Conservation (phyloP, 2,329 filamentous ascomycete species). For the Cadophora sp. region DNA sequence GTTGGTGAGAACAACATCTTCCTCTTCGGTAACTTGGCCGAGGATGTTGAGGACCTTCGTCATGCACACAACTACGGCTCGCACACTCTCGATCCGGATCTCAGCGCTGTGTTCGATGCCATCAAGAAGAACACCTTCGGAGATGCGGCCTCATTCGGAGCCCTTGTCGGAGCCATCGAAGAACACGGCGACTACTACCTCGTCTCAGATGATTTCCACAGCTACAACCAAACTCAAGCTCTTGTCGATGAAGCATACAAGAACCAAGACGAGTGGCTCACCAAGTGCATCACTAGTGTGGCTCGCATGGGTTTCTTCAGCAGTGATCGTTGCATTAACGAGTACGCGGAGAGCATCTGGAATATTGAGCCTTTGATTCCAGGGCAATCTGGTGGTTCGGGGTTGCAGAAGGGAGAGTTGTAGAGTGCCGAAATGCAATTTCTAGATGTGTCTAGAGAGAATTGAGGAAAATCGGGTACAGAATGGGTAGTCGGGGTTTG, state of each 20-base stretch:
- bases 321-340: conserved; percentile 92
- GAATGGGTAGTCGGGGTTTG: not conserved
- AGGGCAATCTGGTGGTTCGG: conserved; percentile 28
- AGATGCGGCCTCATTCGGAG: conserved; percentile 77
- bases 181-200: conserved; percentile 98
- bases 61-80: conserved; percentile 86
- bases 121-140: conserved; percentile 87
- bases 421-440: conserved; percentile 12
- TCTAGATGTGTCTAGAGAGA: conserved; percentile 9
- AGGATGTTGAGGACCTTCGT: conserved; percentile 95
- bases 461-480: not conserved
- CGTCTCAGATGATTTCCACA: conserved; percentile 96
- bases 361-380: conserved; percentile 78
- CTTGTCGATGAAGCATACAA: conserved; percentile 92
- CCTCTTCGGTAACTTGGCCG: conserved; percentile 93
- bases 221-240: conserved; percentile 88
- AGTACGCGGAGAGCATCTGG: conserved; percentile 98
- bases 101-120: conserved; percentile 81
- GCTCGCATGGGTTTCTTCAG: conserved; percentile 97
- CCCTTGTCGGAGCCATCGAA: conserved; percentile 82
- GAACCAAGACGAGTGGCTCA: conserved; percentile 91
- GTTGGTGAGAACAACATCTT: conserved; percentile 98
- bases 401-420: conserved; percentile 37
- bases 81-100: conserved; percentile 77
- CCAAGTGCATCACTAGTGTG: conserved; percentile 88